phyloP scores from a whole-genome alignment of 371 early-diverging fungal genomes.

The Blastocladiella emersonii region DNA sequence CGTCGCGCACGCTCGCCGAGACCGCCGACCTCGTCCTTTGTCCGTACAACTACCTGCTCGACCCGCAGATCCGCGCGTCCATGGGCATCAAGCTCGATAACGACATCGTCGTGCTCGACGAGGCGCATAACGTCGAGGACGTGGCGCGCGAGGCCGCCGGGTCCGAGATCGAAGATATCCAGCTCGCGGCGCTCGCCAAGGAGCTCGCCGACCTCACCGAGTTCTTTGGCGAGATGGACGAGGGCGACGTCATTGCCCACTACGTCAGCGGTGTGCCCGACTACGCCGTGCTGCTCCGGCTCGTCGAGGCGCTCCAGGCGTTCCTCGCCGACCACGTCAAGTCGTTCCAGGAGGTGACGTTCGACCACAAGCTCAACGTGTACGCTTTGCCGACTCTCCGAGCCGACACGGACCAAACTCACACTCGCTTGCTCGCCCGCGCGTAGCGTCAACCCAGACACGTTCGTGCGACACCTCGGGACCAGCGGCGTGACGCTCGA shows the following conservation, averaged over 20 bases:
- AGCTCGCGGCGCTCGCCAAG: neutral
- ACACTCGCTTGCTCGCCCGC: no score
- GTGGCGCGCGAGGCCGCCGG: slow-evolving; percentile 1
- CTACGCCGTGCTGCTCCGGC: neutral
- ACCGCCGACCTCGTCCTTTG: slow-evolving; percentile 69
- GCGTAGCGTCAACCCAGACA: no score
- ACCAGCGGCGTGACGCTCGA: no score
- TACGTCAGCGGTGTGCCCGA: no score
- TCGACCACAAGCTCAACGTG: neutral
- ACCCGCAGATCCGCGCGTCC: slow-evolving; percentile 45
- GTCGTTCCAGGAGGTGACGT: neutral
- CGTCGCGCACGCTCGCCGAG: slow-evolving; percentile 38
- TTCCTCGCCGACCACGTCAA: neutral
- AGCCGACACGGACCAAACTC: no score
- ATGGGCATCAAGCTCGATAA: slow-evolving; percentile 42
- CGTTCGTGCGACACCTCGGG: no score
- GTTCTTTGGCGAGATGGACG: no score
- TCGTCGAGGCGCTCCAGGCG: neutral
- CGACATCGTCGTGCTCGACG: slow-evolving; percentile 75
- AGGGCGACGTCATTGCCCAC: no score
- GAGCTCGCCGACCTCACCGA: neutral
- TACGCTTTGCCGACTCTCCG: no score
- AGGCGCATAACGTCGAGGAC: slow-evolving; percentile 39
- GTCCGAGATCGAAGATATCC: neutral
- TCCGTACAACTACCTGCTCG: slow-evolving; percentile 87